Percentiles rank a stretch among this genome's conserved stretches.
phyloP scores from a whole-genome alignment of 2,329 filamentous ascomycete genomes.

The Pseudogymnoascus sp. region DNA sequence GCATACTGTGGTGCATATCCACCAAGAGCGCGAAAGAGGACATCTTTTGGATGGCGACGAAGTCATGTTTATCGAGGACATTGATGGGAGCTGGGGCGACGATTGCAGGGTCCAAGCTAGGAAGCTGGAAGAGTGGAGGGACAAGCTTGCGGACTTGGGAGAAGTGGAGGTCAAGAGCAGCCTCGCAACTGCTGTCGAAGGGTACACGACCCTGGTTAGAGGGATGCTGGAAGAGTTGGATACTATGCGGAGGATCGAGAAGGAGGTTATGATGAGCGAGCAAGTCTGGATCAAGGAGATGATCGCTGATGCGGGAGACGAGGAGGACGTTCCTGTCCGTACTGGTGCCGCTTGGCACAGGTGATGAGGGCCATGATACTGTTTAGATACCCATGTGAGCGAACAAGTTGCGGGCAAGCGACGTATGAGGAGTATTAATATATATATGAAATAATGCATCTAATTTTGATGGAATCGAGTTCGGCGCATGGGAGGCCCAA shows the following conservation, averaged over 20 bases:
- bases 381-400: conserved; percentile 7
- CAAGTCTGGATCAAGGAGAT: conserved; percentile 48
- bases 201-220: conserved; percentile 40
- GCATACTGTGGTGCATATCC: conserved; percentile 37
- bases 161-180: conserved; percentile 28
- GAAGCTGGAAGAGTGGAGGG: conserved; percentile 46
- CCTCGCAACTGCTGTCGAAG: conserved; percentile 39
- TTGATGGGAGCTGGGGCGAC: conserved; percentile 50
- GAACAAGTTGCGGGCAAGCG: not conserved
- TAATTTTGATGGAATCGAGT: not conserved
- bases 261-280: conserved; percentile 47
- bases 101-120: conserved; percentile 45
- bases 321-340: conserved; percentile 14
- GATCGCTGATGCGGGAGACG: conserved; percentile 33
- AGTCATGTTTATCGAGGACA: conserved; percentile 42
- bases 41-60: conserved; percentile 26
- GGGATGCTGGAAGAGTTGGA: conserved; percentile 55
- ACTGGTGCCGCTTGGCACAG: conserved; percentile 2
- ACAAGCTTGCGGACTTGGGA: conserved; percentile 40
- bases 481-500: not conserved
- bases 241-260: conserved; percentile 54
- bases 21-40: conserved; percentile 33
- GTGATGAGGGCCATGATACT: not conserved
- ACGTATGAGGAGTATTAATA: not conserved
- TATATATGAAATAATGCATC: conserved; percentile 5